phyloP scores from a whole-genome alignment of 2,329 filamentous ascomycete genomes.

The Aspergillus sp. region DNA sequence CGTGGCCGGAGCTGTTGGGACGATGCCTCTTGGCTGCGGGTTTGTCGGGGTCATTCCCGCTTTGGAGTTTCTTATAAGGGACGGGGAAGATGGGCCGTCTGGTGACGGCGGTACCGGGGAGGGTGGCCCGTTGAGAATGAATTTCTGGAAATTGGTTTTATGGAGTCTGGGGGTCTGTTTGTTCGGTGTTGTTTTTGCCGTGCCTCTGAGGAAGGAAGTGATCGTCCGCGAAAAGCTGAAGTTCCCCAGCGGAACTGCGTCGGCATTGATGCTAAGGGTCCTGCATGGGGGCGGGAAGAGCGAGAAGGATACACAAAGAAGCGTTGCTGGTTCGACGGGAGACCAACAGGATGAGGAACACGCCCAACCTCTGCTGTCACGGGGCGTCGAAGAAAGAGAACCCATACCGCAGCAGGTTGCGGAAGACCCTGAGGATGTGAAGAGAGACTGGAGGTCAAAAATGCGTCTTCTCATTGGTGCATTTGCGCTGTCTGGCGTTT shows the following conservation, averaged over 20 bases:
- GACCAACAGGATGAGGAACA: slow-evolving; percentile 25
- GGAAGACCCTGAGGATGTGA: slow-evolving; percentile 33
- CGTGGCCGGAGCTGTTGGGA: slow-evolving; percentile 90
- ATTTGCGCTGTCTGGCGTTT: slow-evolving; percentile 59
- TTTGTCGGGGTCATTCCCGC: slow-evolving; percentile 95
- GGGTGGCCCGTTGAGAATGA: slow-evolving; percentile 71
- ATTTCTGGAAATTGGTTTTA: slow-evolving; percentile 74
- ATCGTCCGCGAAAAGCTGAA: slow-evolving; percentile 89
- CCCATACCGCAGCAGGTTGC: slow-evolving; percentile 51
- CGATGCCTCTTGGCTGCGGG: slow-evolving; percentile 93
- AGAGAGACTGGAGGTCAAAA: slow-evolving; percentile 60
- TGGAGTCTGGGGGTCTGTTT: slow-evolving; percentile 95
- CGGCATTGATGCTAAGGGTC: slow-evolving; percentile 87
- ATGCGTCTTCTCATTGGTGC: slow-evolving; percentile 60
- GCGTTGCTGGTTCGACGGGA: slow-evolving; percentile 12
- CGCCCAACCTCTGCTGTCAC: slow-evolving; percentile 30
- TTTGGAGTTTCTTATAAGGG: slow-evolving; percentile 77
- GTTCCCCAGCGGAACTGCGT: slow-evolving; percentile 94
- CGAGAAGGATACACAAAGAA: slow-evolving; percentile 38
- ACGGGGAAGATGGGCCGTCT: slow-evolving; percentile 74
- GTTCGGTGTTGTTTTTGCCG: slow-evolving; percentile 95
- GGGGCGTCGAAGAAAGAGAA: slow-evolving; percentile 40
- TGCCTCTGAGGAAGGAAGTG: slow-evolving; percentile 84
- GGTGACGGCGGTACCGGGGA: slow-evolving; percentile 73
- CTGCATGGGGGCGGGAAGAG: slow-evolving; percentile 66